Evolutionary conservation across 257 asterid genomes (phyloP).

Genomic region (Catharanthus roseus): DNA sequence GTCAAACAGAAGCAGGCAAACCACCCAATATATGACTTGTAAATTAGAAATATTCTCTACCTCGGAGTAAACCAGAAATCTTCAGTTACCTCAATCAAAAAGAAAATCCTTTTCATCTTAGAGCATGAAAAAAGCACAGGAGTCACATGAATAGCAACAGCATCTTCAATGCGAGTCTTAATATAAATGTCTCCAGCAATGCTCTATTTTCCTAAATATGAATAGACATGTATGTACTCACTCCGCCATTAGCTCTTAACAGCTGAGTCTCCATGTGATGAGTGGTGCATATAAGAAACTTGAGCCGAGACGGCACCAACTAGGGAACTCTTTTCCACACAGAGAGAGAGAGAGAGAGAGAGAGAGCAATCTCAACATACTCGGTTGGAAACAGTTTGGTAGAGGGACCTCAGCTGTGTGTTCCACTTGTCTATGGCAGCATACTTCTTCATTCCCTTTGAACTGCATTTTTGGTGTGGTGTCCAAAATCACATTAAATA

Average conservation of each 20-base stretch:
- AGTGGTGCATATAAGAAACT: background rate
- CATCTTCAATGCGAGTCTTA: background rate
- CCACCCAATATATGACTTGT: too few relatives aligned
- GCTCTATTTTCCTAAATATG: background rate
- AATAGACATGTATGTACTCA: slow-evolving; percentile 6
- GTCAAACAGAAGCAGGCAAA: too few relatives aligned
- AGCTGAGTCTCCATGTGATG: background rate
- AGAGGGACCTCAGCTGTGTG: slow-evolving; percentile 78
- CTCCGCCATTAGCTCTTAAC: background rate
- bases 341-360: too few relatives aligned
- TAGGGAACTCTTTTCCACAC: too few relatives aligned
- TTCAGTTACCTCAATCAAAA: background rate
- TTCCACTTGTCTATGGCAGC: slow-evolving; percentile 91
- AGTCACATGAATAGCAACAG: background rate
- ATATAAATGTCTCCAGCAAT: background rate
- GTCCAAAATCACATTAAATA: background rate
- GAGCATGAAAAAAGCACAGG: background rate
- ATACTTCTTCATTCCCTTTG: slow-evolving; percentile 93
- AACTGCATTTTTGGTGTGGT: slow-evolving; percentile 37
- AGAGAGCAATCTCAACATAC: slow-evolving; percentile 42
- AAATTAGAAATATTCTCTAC: too few relatives aligned
- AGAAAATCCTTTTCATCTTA: background rate
- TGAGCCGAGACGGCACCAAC: too few relatives aligned
- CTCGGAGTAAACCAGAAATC: background rate
- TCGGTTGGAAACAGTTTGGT: slow-evolving; percentile 69